Evolutionary conservation across 768 basidiomycete genomes (phyloP).

Genomic region (Tephrocybe sp.): DNA sequence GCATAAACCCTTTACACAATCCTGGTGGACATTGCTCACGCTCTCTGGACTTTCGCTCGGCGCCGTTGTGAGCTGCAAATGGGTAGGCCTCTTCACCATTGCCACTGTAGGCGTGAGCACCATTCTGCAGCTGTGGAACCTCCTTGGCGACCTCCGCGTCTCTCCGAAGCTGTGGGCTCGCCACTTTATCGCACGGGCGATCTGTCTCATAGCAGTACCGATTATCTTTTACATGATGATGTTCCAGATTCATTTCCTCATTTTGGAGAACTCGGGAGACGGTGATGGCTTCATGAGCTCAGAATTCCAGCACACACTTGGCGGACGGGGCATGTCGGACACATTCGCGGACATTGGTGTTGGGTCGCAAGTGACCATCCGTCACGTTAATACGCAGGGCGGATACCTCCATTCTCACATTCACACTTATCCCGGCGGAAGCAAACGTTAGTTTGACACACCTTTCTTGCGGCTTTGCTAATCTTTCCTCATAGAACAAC

Average conservation of each 20-base stretch:
- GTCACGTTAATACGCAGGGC: slow-evolving; percentile 95
- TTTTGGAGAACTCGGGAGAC: slow-evolving; percentile 88
- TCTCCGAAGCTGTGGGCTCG: slow-evolving; percentile 69
- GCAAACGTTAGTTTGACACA: slow-evolving; percentile 57
- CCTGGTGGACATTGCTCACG: slow-evolving; percentile 92
- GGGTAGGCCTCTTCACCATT: slow-evolving; percentile 98
- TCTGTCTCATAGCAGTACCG: slow-evolving; percentile 88
- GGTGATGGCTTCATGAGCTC: slow-evolving; percentile 99
- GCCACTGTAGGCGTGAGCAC: slow-evolving; percentile 89
- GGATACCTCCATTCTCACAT: slow-evolving; percentile 97
- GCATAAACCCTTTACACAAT: slow-evolving; percentile 73
- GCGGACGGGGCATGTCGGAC: slow-evolving; percentile 87
- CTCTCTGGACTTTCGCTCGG: slow-evolving; percentile 89
- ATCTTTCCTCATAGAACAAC: slow-evolving; percentile 69
- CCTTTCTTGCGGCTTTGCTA: slow-evolving; percentile 1
- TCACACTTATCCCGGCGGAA: slow-evolving; percentile 87
- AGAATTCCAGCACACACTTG: slow-evolving; percentile 94
- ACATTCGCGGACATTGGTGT: slow-evolving; percentile 89
- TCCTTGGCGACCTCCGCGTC: slow-evolving; percentile 84
- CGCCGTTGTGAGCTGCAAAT: slow-evolving; percentile 92
- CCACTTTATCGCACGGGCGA: slow-evolving; percentile 86
- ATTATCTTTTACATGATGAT: slow-evolving; percentile 91
- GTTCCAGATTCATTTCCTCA: slow-evolving; percentile 93
- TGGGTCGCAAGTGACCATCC: slow-evolving; percentile 79
- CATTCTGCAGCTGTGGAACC: slow-evolving; percentile 80